Base-by-base conservation (phyloP, 176 grass and related monocot genomes). In the Hyparrhenia diplandra region DNA sequence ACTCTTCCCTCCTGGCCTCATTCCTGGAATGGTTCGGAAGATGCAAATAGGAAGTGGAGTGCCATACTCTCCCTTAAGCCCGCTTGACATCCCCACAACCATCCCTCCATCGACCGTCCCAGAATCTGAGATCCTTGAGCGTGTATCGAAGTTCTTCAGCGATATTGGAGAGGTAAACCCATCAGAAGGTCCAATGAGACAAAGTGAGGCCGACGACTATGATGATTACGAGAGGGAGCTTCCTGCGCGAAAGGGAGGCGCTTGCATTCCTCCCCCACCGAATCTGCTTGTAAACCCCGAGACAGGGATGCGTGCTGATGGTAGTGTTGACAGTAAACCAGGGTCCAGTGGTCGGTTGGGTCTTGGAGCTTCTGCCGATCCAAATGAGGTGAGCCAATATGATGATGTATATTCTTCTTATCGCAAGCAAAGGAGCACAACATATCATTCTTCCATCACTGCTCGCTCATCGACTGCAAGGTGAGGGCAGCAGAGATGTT, bases 21-120 rank as follows among this genome's bases (percentile, higher is more conserved):
- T 99, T 77, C 96, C 96, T 73, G 96, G 92, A 74, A 95, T 99
- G 96, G 96, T 99, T 67, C 76, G 96, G 52, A 99, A 99, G 80
- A 99, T 93, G 92, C 96, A 99, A 64, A 93, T 99, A 1, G 96
- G 96, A 1, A 95, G 92, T 18, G 96, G 96, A 31, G 96, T 99
- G 8, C 96, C 96, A 6, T 99, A 99, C 85, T 95, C 96, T 69
- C 83, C 96, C 49, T 71, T 99, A 69, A 99, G 90, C 35, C 93
- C 96, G 1, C 89, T 95, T 18, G 96, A 99, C 80, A 99, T 99
- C 8, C 96, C 96, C 36, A 93, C 96, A 0, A 71, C 78, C 32
- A 95, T 99, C 75, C 96, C 96, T 16, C 90, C 96, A 36, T 93
- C 96, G 13, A 87, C 86, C 28, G 77, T 90, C 43, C 76, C 90